Evolutionary conservation across 345 rosid species (phyloP), one percentile per base, ranked within the genome.

Genomic region (Moricandia arvensis): DNA sequence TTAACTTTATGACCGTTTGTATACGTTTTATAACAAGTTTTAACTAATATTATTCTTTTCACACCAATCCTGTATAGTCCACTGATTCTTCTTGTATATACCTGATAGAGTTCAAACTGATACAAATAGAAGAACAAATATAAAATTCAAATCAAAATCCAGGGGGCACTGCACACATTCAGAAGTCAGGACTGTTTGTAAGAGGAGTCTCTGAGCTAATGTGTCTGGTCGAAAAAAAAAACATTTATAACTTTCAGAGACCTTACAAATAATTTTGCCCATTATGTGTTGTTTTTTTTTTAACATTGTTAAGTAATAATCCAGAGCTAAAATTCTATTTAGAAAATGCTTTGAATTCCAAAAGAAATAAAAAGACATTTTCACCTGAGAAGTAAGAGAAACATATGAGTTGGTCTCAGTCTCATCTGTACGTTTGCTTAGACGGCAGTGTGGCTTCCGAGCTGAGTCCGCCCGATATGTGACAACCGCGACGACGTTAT

Each of bases 391-490:
- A 47, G 53, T 47, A 18, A 47, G 53, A 47, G 0, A 47, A 47
- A 27, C 51, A 70, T 43, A 69, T 24, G 6, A n/a, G 15, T 63
- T 26, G 69, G 7, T 62, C 37, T 76, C 75, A 17, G 33, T 71
- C 45, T 65, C 59, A 45, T 71, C 58, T 60, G 45, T 71, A 60
- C 75, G 45, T 45, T 55, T 55, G 66, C 59, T 83, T 74, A 87
- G 57, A 79, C 85, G 0, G 72, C 75, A 0, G 76, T n/a, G 67
- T 82, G 88, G 78, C 74, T 89, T 77, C 92, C 79, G 24, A 87
- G 83, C 83, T 88, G 97, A 4, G 89, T 73, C 24, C 93, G 87
- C 12, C 97, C 98, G 2, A 91, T 79, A 72, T 89, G 95, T 0
- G 93, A 89, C 72, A 91, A 71, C 75, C 97, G 86, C 9, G 89